Evolutionary conservation across 768 basidiomycete genomes (phyloP).

Genomic region (Kwoniella sp.): DNA sequence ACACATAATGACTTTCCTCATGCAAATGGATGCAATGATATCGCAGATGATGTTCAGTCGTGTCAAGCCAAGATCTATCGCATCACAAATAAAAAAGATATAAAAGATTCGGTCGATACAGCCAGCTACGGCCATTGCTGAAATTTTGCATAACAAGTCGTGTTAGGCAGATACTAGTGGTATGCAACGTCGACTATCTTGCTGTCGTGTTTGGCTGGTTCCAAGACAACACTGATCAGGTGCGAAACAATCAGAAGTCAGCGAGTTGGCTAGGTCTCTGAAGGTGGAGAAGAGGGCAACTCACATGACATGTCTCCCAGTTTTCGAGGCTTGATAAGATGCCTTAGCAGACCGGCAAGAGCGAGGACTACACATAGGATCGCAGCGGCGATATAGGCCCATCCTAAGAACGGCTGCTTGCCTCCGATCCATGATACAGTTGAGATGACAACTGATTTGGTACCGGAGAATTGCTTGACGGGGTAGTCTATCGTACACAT

Average conservation of each 20-base stretch:
- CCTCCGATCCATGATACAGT: constrained; percentile 99
- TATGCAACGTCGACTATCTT: not conserved
- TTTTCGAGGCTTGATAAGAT: constrained; percentile 82
- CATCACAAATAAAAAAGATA: constrained; percentile 3
- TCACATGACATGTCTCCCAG: constrained; percentile 55
- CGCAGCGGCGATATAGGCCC: constrained; percentile 92
- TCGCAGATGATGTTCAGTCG: no score
- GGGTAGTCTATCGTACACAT: constrained; percentile 77
- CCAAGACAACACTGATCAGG: constrained; percentile 51
- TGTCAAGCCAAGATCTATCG: constrained; percentile 2
- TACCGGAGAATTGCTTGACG: constrained; percentile 84
- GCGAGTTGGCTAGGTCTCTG: no score
- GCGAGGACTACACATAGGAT: constrained; percentile 85
- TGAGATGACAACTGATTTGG: constrained; percentile 94
- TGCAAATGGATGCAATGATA: no score
- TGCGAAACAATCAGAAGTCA: no score
- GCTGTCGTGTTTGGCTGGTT: constrained; percentile 43
- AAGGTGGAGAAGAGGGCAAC: no score
- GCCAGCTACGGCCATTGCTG: not conserved
- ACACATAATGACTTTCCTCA: no score
- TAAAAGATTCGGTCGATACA: not conserved
- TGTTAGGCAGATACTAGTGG: no score
- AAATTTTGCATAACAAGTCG: no score
- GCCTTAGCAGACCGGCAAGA: constrained; percentile 82
- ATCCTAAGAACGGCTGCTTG: constrained; percentile 96